phyloP scores from a whole-genome alignment of 192 early-diverging fungal genomes.

The Backusella westeae region DNA sequence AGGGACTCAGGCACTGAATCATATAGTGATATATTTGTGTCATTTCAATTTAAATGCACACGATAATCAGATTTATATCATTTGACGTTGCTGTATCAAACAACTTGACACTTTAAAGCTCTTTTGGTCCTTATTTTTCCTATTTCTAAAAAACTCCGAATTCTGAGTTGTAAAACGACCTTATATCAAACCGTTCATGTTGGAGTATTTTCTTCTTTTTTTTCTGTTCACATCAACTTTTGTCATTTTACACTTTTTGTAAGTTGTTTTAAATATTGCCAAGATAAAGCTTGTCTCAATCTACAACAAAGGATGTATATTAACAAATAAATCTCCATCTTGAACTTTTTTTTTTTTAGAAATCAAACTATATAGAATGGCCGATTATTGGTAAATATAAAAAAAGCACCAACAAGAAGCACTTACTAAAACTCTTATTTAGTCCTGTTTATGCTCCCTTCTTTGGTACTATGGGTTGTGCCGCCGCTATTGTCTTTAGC shows the following conservation, averaged over 20 bases:
- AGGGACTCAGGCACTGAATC: too few species aligned
- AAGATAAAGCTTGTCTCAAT: background rate
- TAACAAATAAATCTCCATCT: background rate
- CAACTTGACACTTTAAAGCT: too few species aligned
- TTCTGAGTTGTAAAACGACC: background rate
- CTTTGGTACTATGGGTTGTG: slow-evolving; percentile 92
- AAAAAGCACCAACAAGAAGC: background rate
- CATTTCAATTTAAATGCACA: too few species aligned
- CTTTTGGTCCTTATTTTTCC: too few species aligned
- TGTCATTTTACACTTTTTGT: background rate
- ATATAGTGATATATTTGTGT: too few species aligned
- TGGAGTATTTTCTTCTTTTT: background rate
- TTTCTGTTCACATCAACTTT: background rate
- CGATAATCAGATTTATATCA: too few species aligned
- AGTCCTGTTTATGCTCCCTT: slow-evolving; percentile 93
- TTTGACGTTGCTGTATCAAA: too few species aligned
- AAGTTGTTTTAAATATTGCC: background rate
- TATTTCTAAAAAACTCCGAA: background rate
- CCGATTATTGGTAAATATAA: background rate
- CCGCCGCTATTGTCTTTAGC: slow-evolving; percentile 87
- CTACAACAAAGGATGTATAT: background rate
- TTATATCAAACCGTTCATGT: background rate
- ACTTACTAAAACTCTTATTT: background rate
- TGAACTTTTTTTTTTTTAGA: background rate
- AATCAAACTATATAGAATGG: slow-evolving; percentile 1